Evolutionary conservation across 1,284 basidiomycete genomes (phyloP).

Genomic region (Tilletia caries): DNA sequence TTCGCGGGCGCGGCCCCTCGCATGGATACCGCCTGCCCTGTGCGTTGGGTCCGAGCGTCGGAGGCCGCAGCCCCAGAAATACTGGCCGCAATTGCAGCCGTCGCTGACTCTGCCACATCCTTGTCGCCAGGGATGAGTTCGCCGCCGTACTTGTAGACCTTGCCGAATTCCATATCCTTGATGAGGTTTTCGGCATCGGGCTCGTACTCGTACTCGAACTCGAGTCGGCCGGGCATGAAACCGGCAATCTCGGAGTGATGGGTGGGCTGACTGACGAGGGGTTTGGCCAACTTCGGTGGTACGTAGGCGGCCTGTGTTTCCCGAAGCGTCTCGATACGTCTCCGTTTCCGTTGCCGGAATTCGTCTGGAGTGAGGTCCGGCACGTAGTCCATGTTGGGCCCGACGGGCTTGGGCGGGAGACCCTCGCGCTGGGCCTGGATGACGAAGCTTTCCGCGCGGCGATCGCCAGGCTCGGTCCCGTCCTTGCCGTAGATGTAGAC

Average conservation of each 20-base stretch:
- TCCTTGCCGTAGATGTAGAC: slow-evolving; percentile 66
- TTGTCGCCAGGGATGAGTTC: slow-evolving; percentile 55
- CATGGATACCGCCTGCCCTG: slow-evolving; percentile 5
- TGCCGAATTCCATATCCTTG: slow-evolving; percentile 93
- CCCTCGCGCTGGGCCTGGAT: slow-evolving; percentile 1
- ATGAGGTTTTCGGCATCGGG: slow-evolving; percentile 86
- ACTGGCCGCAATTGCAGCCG: slow-evolving; percentile 15
- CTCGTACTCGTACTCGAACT: slow-evolving; percentile 95
- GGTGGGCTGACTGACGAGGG: slow-evolving; percentile 86
- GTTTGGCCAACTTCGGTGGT: slow-evolving; percentile 58
- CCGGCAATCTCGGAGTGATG: slow-evolving; percentile 83
- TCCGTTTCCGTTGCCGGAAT: slow-evolving; percentile 46
- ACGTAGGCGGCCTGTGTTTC: slow-evolving; percentile 39
- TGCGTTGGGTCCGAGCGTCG: slow-evolving; percentile 4
- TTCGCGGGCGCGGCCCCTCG: slow-evolving; percentile 4
- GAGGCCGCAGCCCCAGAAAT: not conserved
- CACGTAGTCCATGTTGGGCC: slow-evolving; percentile 39
- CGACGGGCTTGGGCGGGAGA: slow-evolving; percentile 12
- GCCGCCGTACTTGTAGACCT: slow-evolving; percentile 79
- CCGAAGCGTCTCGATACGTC: slow-evolving; percentile 45
- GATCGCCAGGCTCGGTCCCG: slow-evolving; percentile 36
- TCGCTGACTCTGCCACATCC: slow-evolving; percentile 55
- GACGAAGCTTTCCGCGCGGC: slow-evolving; percentile 31
- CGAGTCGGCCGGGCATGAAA: slow-evolving; percentile 90
- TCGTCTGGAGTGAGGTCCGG: slow-evolving; percentile 40